Percentiles rank a stretch among this genome's conserved stretches.
These are phyloP conservation scores for Boletus edulis DNA, from an alignment of 768 basidiomycete genomes.

Conservation along the genomic window DNA sequence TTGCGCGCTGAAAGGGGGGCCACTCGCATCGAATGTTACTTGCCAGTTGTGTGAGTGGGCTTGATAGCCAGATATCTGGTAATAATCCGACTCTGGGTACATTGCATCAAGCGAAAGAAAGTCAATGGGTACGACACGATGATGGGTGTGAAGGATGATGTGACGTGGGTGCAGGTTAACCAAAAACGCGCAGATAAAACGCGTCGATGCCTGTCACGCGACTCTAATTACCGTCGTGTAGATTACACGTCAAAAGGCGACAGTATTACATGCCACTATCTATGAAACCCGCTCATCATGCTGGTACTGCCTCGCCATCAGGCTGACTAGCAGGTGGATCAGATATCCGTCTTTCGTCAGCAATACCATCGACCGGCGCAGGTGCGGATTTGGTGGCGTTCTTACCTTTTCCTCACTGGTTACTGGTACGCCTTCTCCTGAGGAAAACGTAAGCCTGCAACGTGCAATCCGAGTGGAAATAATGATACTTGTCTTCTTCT, in stretches of 20 bases:
- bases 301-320: constrained; percentile 7
- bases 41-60: constrained; percentile 31
- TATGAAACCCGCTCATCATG: not conserved
- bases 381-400: constrained; percentile 28
- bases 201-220: constrained; percentile 2
- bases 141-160: not conserved
- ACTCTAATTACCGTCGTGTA: not conserved
- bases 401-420: constrained; percentile 65
- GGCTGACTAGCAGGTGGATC: not conserved
- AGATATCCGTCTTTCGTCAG: not conserved
- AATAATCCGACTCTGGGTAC: constrained; percentile 20
- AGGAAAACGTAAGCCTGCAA: not conserved
- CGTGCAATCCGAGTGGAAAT: not conserved
- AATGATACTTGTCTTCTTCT: constrained; percentile 48
- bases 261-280: not conserved
- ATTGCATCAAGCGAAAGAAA: not conserved
- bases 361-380: constrained; percentile 6
- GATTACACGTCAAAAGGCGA: not conserved
- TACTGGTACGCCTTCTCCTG: constrained; percentile 75
- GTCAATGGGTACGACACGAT: too few species aligned
- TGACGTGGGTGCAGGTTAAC: not conserved
- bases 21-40: not conserved
- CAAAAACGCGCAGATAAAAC: not conserved
- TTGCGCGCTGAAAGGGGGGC: not conserved
- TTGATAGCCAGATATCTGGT: constrained; percentile 26